Percentiles rank a stretch among this genome's conserved stretches.
These are phyloP conservation scores for Vinca minor DNA, from an alignment of 257 asterid genomes.

Conservation along the genomic window DNA sequence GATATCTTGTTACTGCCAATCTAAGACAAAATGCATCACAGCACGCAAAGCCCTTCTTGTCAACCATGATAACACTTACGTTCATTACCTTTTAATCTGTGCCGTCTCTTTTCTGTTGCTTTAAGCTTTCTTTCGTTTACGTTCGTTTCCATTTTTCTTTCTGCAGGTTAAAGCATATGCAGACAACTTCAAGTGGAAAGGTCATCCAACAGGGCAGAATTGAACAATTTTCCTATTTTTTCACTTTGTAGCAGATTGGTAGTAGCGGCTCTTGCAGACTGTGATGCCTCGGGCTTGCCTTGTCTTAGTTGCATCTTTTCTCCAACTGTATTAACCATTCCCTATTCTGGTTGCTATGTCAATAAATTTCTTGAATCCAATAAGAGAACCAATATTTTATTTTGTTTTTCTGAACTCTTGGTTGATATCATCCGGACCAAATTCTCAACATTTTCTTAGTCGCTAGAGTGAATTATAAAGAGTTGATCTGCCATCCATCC, in stretches of 20 bases:
- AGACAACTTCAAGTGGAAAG: conserved; percentile 96
- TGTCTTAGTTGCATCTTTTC: not conserved
- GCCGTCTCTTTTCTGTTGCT: not conserved
- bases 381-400: conserved; percentile 6
- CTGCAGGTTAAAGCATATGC: conserved; percentile 72
- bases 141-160: not conserved
- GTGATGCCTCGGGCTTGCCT: conserved; percentile 4
- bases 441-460: not conserved
- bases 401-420: not conserved
- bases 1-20: too few species aligned
- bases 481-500: too few species aligned
- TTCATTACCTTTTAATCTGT: not conserved
- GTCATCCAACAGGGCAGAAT: conserved; percentile 52
- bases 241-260: too few species aligned
- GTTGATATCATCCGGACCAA: not conserved
- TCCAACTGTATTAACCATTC: not conserved
- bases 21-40: not conserved
- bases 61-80: too few species aligned
- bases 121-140: not conserved
- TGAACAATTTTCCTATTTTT: conserved; percentile 16
- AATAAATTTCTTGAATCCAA: conserved; percentile 8
- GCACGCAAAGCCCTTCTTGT: not conserved
- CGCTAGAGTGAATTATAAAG: too few species aligned
- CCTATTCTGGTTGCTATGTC: conserved; percentile 1
- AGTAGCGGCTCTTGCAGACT: not conserved